These are phyloP conservation scores for Diutina mesorugosa DNA, from an alignment of 1,139 yeast species.

Conservation along the genomic window DNA sequence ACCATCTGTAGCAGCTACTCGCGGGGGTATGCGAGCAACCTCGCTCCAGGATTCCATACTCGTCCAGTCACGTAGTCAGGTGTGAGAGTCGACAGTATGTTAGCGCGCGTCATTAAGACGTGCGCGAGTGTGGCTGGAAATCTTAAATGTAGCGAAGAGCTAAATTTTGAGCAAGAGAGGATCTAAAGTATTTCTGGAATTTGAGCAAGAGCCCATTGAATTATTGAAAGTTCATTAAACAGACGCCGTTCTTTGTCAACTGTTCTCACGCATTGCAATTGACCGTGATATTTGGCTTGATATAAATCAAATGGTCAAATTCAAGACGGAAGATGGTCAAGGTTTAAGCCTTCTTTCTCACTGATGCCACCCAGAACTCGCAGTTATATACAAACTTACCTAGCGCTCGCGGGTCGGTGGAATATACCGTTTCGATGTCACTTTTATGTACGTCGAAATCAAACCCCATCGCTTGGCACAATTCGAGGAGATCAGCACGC, in stretches of 20 bases:
- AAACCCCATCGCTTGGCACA: constrained; percentile 44
- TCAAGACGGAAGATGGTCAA: no score
- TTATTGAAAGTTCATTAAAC: no score
- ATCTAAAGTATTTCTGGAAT: no score
- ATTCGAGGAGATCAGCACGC: constrained; percentile 40
- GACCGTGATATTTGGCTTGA: no score
- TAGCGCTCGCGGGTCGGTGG: constrained; percentile 39
- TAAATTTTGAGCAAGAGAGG: no score
- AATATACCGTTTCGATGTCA: constrained; percentile 38
- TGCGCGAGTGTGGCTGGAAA: neutral
- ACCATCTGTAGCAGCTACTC: constrained; percentile 1
- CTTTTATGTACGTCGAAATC: constrained; percentile 30
- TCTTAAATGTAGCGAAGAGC: no score
- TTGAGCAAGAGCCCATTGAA: no score
- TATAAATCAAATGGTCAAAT: no score
- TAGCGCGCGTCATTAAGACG: neutral
- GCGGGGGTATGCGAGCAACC: neutral
- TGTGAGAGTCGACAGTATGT: neutral
- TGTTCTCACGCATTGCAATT: no score
- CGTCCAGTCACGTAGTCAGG: neutral
- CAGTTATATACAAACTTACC: constrained; percentile 52
- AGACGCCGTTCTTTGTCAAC: no score
- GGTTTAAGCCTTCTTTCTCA: neutral
- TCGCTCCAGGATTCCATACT: constrained; percentile 1
- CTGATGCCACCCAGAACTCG: constrained; percentile 56